A percentile compares a stretch with the other conserved stretches of the same genome.
phyloP scores from a whole-genome alignment of 352 stramenopile genomes.

The Globisporangium parvum region DNA sequence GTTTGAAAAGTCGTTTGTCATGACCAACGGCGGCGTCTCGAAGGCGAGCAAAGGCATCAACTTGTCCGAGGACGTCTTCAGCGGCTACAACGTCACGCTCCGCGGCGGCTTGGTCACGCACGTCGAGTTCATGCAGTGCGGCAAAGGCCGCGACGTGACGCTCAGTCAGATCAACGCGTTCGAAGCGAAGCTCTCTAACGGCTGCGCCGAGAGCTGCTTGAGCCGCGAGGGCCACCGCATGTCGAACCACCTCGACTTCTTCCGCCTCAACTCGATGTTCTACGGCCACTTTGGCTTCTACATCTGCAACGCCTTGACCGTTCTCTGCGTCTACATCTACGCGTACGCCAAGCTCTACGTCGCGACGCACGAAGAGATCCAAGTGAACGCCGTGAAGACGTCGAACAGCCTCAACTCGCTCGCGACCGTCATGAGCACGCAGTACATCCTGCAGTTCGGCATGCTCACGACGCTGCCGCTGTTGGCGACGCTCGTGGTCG shows the following conservation, averaged over 20 bases:
- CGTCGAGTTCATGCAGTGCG: constrained; percentile 87
- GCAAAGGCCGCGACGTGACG: constrained; percentile 83
- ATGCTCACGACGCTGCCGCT: constrained; percentile 79
- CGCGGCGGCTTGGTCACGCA: constrained; percentile 77
- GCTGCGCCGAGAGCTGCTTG: constrained; percentile 71
- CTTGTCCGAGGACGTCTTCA: constrained; percentile 88
- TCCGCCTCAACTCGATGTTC: constrained; percentile 87
- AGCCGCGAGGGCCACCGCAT: constrained; percentile 80
- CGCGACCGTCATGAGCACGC: constrained; percentile 76
- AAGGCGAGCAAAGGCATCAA: constrained; percentile 88
- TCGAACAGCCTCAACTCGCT: constrained; percentile 59
- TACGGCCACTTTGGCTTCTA: constrained; percentile 88
- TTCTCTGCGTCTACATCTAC: constrained; percentile 84
- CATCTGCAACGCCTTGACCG: constrained; percentile 84
- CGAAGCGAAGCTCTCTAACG: constrained; percentile 85
- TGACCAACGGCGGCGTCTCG: constrained; percentile 76
- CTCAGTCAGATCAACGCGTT: constrained; percentile 87
- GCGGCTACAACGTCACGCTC: constrained; percentile 80
- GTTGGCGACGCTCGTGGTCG: constrained; percentile 70
- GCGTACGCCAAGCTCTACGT: constrained; percentile 83
- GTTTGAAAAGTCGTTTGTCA: constrained; percentile 85
- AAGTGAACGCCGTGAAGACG: constrained; percentile 47
- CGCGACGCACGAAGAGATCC: constrained; percentile 59
- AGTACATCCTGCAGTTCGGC: constrained; percentile 85
- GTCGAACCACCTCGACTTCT: constrained; percentile 75